phyloP scores from a whole-genome alignment of 495 filamentous ascomycete genomes.

The Penicillium coprophilum region DNA sequence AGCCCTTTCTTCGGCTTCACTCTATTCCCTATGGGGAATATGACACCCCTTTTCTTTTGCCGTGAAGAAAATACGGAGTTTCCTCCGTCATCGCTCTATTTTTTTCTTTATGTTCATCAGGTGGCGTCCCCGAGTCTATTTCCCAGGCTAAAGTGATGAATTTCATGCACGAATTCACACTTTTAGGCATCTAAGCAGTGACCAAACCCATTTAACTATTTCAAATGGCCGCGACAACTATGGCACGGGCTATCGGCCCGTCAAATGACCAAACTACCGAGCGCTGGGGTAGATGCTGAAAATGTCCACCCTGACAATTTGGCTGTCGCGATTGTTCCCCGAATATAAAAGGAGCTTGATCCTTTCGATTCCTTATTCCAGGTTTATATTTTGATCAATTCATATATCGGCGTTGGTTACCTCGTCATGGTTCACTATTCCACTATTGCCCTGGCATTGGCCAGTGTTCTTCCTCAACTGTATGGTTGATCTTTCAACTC shows the following conservation, averaged over 20 bases:
- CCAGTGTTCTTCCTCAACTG: conserved; percentile 28
- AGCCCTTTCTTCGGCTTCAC: conserved; percentile 5
- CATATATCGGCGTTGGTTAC: background rate
- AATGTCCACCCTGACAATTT: background rate
- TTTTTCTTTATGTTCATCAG: background rate
- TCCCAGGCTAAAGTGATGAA: background rate
- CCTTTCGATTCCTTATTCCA: background rate
- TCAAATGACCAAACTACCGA: conserved; percentile 8
- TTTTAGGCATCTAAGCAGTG: background rate
- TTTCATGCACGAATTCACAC: background rate
- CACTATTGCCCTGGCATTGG: conserved; percentile 25
- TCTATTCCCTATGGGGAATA: background rate
- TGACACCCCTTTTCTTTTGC: conserved; percentile 6
- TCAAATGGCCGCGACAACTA: conserved; percentile 25
- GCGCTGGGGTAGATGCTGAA: conserved; percentile 11
- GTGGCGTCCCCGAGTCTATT: background rate
- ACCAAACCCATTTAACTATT: conserved; percentile 3
- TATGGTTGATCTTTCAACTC: conserved; percentile 7
- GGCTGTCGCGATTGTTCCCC: background rate
- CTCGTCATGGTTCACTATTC: conserved; percentile 28
- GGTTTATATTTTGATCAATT: background rate
- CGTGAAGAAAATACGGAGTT: conserved; percentile 17
- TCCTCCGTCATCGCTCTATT: conserved; percentile 5
- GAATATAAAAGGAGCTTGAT: conserved; percentile 6
- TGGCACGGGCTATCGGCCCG: conserved; percentile 27